Base-by-base conservation (phyloP, 371 early-diverging fungal species). In the Mycotypha africana region DNA sequence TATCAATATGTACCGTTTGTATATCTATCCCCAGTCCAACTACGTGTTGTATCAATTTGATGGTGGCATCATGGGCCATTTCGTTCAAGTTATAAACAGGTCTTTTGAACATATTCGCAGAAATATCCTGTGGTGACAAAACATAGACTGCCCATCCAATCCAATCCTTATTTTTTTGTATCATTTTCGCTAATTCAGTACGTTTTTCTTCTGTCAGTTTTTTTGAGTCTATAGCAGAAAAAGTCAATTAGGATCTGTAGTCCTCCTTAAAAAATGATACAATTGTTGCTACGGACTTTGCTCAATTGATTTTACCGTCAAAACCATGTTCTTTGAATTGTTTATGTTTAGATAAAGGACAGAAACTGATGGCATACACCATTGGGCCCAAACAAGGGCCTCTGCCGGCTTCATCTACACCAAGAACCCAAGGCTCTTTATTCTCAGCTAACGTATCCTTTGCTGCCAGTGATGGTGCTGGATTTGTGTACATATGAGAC, bases 351-450 rank as follows among this genome's bases (percentile, higher is more conserved):
- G 79, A 70, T 3, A 79, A 38, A 0, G 84, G 83, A 42, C 84
- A 89, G 57, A 85, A 95, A 43, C 89, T 83, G 9, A 85, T 70
- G 1, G 91, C 90, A 65, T 97, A 98, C 0, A 97, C 97, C 97
- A 98, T 96, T 8, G 97, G 96, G 0, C 97, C 95, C 1, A 99
- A 75, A 4, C 99, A 97, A 4, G 99, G 99, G 0, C 99, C 99
- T 33, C 99, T 70, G 12, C 99, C 99, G 11, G 99, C 99, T 57
- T 99, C 99, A 64, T 99, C 99, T 2, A 99, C 92, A 12, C 99
- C 99, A 31, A 99, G 64, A 0, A 87, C 75, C 53, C 82, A 89
- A 10, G 84, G 82, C 39, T 79, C 78, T 21, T 63, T 47, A 14
- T 41, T 30, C 19, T 53, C 32, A 28, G 45, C 31, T 2, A 47